Conservation (phyloP, 2,329 filamentous ascomycete species). For the Endoconidiophora laricicola region DNA sequence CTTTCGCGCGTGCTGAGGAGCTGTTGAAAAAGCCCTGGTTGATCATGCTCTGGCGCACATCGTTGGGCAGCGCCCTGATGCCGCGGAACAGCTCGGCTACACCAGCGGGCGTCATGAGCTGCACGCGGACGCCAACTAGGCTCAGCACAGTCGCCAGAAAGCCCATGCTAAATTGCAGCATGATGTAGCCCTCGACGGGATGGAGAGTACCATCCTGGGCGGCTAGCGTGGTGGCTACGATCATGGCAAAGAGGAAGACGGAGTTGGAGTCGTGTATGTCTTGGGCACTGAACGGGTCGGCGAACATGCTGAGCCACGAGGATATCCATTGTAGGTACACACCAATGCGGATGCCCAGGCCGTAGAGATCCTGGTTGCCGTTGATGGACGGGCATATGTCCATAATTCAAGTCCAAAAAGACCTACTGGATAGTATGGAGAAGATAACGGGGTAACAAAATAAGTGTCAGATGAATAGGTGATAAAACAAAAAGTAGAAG, state of each 20-base stretch:
- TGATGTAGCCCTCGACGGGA: constrained; percentile 10
- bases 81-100: background rate
- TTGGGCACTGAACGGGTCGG: constrained; percentile 8
- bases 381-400: constrained; percentile 7
- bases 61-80: background rate
- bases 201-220: background rate
- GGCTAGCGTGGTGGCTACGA: constrained; percentile 6
- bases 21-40: constrained; percentile 1
- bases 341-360: constrained; percentile 18
- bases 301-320: constrained; percentile 5
- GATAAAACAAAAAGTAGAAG: too few relatives aligned
- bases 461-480: too few relatives aligned
- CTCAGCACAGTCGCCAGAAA: constrained; percentile 5
- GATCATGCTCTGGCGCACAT: constrained; percentile 1
- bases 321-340: constrained; percentile 17
- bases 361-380: constrained; percentile 18
- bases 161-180: constrained; percentile 9
- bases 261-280: constrained; percentile 10
- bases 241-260: constrained; percentile 10
- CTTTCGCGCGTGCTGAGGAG: background rate
- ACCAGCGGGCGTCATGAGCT: background rate
- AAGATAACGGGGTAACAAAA: background rate
- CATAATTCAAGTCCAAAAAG: background rate
- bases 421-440: too few relatives aligned
- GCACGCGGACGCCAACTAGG: constrained; percentile 6